Conservation (phyloP, 345 rosid genomes). For the Gossypium rotundifolium region DNA sequence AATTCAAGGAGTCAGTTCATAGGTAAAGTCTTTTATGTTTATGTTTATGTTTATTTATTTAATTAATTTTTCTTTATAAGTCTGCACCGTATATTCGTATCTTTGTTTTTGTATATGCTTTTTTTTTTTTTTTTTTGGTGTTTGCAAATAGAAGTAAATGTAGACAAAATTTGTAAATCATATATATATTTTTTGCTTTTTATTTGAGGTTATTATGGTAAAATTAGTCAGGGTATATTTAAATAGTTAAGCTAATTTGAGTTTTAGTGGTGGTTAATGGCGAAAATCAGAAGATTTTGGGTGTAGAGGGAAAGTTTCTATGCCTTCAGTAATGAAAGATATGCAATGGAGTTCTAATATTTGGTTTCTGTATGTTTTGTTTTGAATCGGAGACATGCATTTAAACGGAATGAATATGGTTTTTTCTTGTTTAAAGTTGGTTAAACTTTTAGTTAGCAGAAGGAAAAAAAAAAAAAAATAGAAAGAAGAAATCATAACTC, state of each 20-base stretch:
- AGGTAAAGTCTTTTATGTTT: constrained; percentile 33
- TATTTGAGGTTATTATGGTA: neutral
- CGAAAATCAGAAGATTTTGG: neutral
- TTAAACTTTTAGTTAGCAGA: neutral
- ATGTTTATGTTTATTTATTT: neutral
- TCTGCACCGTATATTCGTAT: neutral
- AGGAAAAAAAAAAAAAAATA: neutral
- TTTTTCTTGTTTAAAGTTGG: neutral
- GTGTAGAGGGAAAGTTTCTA: neutral
- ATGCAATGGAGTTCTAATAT: neutral
- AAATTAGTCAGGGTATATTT: neutral
- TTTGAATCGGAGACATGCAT: neutral
- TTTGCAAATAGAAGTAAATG: neutral
- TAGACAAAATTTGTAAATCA: neutral
- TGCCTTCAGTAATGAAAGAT: neutral
- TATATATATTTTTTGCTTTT: neutral
- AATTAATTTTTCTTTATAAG: neutral
- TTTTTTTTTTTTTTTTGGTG: neutral
- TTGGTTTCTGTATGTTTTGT: neutral
- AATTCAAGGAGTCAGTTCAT: constrained; percentile 81
- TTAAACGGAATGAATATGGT: neutral
- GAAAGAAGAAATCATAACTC: neutral
- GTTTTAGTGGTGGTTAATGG: neutral
- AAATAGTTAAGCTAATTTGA: neutral
- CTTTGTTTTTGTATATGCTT: neutral